Evolutionary conservation across 164 flowering plant genomes (phyloP).

Genomic region (Nymphaea colorata): DNA sequence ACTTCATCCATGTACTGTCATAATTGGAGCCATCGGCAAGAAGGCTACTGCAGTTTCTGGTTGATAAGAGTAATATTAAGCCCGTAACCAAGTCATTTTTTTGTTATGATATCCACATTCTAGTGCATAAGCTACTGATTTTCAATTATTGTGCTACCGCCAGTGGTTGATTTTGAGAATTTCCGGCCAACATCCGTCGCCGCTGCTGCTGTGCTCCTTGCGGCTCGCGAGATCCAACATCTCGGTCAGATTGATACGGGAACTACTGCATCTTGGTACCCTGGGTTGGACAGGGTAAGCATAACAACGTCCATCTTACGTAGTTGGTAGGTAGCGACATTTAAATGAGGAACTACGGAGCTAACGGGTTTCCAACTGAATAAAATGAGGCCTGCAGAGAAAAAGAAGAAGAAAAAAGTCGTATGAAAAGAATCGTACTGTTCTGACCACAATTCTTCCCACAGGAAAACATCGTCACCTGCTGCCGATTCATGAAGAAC

Average conservation of each 20-base stretch:
- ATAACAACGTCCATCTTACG: not conserved
- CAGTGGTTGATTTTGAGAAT: slow-evolving; percentile 58
- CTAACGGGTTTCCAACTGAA: too few relatives aligned
- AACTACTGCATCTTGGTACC: not conserved
- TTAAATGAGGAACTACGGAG: too few relatives aligned
- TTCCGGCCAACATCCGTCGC: slow-evolving; percentile 79
- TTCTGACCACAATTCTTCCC: not conserved
- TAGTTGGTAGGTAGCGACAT: too few relatives aligned
- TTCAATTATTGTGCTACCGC: not conserved
- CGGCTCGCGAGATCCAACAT: slow-evolving; percentile 51
- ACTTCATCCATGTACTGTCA: too few relatives aligned
- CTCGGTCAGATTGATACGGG: slow-evolving; percentile 5
- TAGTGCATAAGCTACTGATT: not conserved
- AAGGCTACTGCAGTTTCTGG: too few relatives aligned
- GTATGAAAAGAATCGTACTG: not conserved
- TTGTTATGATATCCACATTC: too few relatives aligned
- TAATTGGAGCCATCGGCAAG: too few relatives aligned
- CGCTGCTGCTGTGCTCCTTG: slow-evolving; percentile 66
- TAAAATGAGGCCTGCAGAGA: not conserved
- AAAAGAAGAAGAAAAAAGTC: not conserved
- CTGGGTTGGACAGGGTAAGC: not conserved
- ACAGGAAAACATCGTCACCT: not conserved
- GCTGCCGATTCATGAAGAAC: not conserved
- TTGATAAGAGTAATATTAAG: too few relatives aligned
- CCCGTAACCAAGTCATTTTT: too few relatives aligned